Conservation (phyloP, 805 yeast genomes). For the Maudiozyma bulderi region DNA sequence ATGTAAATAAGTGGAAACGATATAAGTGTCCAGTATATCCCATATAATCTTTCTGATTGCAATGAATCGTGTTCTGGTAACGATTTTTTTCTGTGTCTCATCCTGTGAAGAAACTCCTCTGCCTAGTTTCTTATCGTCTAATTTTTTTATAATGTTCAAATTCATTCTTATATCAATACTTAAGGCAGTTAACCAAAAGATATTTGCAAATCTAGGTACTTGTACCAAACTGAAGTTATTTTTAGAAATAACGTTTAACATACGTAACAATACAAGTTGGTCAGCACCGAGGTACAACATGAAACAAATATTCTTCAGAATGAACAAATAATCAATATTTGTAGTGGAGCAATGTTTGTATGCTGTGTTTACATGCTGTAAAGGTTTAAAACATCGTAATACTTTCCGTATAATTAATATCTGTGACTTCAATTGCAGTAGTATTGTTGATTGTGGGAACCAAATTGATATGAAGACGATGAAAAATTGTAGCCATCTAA, state of each 20-base stretch:
- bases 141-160: conserved; percentile 33
- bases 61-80: neutral
- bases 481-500: neutral
- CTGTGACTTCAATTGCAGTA: conserved; percentile 22
- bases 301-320: conserved; percentile 49
- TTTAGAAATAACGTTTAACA: conserved; percentile 40
- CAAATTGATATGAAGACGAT: neutral
- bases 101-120: neutral
- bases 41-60: conserved; percentile 52
- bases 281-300: conserved; percentile 55
- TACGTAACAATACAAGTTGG: conserved; percentile 45
- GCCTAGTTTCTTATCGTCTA: neutral
- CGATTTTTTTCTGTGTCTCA: neutral
- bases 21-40: conserved; percentile 64
- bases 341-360: neutral
- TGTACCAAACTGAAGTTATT: conserved; percentile 36
- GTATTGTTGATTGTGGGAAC: conserved; percentile 32
- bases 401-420: conserved; percentile 70
- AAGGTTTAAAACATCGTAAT: conserved; percentile 72
- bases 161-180: conserved; percentile 52
- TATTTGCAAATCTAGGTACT: conserved; percentile 47
- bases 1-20: conserved; percentile 61
- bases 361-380: conserved; percentile 54
- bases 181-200: conserved; percentile 71
- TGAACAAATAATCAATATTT: neutral